Evolutionary conservation across 208 protist genomes (phyloP).

Genomic region (Acanthamoeba healyi): DNA sequence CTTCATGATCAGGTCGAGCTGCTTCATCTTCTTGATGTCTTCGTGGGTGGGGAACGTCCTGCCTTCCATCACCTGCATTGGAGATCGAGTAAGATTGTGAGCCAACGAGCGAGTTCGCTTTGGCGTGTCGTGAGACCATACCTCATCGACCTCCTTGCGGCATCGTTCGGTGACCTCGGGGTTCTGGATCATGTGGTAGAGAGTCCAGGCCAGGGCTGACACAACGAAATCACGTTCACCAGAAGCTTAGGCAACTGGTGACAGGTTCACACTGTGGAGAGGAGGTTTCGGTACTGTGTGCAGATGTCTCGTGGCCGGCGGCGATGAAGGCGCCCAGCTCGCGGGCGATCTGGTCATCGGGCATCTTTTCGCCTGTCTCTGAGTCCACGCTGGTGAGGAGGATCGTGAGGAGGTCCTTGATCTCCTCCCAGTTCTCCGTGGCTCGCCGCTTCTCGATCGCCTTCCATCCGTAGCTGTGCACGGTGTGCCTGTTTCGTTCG

Average conservation of each 20-base stretch:
- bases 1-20: slow-evolving; percentile 35
- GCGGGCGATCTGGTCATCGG: slow-evolving; percentile 38
- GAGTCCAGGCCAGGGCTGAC: neutral
- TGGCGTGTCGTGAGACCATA: neutral
- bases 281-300: neutral
- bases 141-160: slow-evolving; percentile 11
- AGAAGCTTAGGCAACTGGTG: no score
- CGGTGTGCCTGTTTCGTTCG: neutral
- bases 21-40: neutral
- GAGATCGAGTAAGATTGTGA: no score
- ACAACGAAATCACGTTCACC: no score
- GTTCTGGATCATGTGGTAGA: neutral
- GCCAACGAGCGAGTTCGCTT: no score
- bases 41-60: neutral
- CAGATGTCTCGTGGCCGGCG: slow-evolving; percentile 22
- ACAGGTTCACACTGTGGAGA: neutral
- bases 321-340: slow-evolving; percentile 41
- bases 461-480: slow-evolving; percentile 29
- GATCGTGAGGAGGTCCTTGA: slow-evolving; percentile 3
- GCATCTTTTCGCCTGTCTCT: slow-evolving; percentile 1
- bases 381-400: slow-evolving; percentile 13
- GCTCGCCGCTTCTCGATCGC: neutral
- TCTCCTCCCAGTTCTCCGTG: neutral
- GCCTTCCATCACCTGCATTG: neutral
- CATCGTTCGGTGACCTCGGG: neutral